phyloP scores from a whole-genome alignment of 495 filamentous ascomycete genomes.

The Aspergillus leporis region DNA sequence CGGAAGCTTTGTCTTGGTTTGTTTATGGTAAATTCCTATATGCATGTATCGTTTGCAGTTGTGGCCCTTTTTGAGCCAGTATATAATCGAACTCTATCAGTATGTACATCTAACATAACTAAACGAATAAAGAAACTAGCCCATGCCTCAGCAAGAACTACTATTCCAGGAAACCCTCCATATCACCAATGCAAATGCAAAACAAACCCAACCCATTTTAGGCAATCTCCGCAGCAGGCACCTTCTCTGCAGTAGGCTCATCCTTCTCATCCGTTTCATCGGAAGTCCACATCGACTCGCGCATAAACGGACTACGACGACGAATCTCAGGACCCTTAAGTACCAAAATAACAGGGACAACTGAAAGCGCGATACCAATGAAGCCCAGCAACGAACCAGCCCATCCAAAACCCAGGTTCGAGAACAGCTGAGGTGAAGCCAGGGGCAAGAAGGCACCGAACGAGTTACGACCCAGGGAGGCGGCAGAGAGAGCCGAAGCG shows the following conservation, averaged over 20 bases:
- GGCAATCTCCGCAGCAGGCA: background rate
- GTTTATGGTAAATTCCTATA: no score
- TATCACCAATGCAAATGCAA: background rate
- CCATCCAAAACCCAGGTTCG: constrained; percentile 44
- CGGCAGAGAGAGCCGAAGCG: constrained; percentile 37
- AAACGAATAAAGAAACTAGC: no score
- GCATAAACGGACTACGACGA: constrained; percentile 38
- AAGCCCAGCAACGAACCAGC: constrained; percentile 45
- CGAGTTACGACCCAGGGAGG: constrained; percentile 34
- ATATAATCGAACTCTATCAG: no score
- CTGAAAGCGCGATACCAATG: constrained; percentile 34
- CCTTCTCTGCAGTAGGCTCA: constrained; percentile 10
- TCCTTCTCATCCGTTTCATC: constrained; percentile 21
- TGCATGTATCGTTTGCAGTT: no score
- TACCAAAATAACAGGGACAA: constrained; percentile 40
- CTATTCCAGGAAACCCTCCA: no score
- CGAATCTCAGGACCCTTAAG: constrained; percentile 38
- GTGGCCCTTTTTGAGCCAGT: no score
- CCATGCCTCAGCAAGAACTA: no score
- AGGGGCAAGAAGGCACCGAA: constrained; percentile 41
- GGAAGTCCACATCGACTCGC: constrained; percentile 30
- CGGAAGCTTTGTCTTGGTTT: no score
- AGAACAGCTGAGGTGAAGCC: constrained; percentile 39
- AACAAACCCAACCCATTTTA: background rate
- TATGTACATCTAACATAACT: no score